A percentile compares a stretch with the other conserved stretches of the same genome.
Conservation (phyloP, 345 rosid genomes). For the Eucalyptus pauciflora region DNA sequence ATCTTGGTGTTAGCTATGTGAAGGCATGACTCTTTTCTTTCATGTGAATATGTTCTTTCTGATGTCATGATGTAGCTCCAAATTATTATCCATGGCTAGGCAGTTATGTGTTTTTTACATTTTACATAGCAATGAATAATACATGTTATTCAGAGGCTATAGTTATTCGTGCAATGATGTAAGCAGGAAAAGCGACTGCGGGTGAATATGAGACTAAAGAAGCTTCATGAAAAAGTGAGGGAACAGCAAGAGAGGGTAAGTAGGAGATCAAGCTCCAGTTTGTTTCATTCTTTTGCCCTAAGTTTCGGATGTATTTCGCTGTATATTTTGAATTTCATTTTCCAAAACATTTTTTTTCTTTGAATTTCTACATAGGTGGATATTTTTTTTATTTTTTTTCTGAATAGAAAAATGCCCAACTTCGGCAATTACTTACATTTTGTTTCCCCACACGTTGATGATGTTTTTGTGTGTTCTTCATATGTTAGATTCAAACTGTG, state of each 20-base stretch:
- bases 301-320: neutral
- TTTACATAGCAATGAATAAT: neutral
- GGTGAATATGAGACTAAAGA: slow-evolving; percentile 87
- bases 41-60: neutral
- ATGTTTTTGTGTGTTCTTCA: neutral
- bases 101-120: neutral
- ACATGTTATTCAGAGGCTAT: neutral
- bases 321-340: neutral
- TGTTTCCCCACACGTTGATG: neutral
- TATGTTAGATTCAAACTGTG: slow-evolving; percentile 62
- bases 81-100: neutral
- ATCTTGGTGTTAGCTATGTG: slow-evolving; percentile 89
- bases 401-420: neutral
- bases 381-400: neutral
- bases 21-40: slow-evolving; percentile 32
- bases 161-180: neutral
- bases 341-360: neutral
- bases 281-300: neutral
- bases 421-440: neutral
- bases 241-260: slow-evolving; percentile 92
- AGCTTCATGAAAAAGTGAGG: slow-evolving; percentile 84
- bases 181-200: slow-evolving; percentile 83
- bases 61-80: neutral
- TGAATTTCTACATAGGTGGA: neutral
- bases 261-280: slow-evolving; percentile 25